Base-by-base conservation (phyloP, 163 green algal species). In the Coccomyxa subellipsoidea region DNA sequence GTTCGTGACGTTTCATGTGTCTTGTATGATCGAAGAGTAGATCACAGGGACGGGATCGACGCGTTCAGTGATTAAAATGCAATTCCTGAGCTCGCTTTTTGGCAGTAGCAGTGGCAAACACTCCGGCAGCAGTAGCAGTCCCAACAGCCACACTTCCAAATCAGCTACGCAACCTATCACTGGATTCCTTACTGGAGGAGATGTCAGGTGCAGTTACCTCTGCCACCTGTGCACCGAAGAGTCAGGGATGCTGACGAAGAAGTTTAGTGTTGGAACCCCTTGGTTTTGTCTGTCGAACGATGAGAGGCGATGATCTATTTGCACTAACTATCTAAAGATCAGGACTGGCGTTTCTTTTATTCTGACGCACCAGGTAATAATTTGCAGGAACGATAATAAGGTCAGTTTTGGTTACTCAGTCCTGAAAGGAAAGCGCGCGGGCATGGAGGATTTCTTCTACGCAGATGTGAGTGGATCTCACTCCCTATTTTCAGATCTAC, bases 371-470 rank as follows among this genome's bases (percentile, higher is more conserved):
- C n/a, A n/a, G n/a, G n/a, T n/a, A n/a, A n/a, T n/a, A n/a, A n/a
- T 66, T 59, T 80, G 82, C 92, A 97, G 93, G 80, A 85, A 91
- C 37, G 93, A 97, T 88, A 89, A 88, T n/a, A 92, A 87, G 59
- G 90, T 95, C 29, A 86, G 78, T 38, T 96, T 89, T 77, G 93
- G 93, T 0, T 96, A 89, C 78, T 91, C 90, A 0, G 76, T 93
- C 7, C 79, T 96, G 38, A 84, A 91, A 0, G 94, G 94, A 21
- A 96, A 95, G 75, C 86, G 94, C 3, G 79, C 84, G 7, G 91
- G 82, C 72, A 96, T 96, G 93, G 94, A 97, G 78, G 94, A 97
- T 79, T 97, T 87, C 73, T 79, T 89, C 31, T 81, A 89, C 34
- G 86, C 86, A 29, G 80, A 90, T 78, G 85, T 83, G 37, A 53